Conservation (phyloP, 352 stramenopile genomes). For the Pythium phragmiticola region DNA sequence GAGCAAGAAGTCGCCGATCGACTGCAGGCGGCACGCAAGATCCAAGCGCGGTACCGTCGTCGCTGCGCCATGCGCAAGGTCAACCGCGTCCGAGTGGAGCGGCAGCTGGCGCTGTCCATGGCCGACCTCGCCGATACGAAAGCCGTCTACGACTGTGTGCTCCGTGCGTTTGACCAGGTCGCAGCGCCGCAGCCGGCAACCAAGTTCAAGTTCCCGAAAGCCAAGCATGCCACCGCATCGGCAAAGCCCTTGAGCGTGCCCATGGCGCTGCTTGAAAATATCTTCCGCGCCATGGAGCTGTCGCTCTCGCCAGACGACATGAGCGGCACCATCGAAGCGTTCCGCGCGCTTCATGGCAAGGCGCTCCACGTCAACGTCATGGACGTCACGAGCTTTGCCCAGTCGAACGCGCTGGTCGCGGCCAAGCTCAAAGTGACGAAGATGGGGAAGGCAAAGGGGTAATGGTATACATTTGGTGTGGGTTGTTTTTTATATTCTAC, state of each 20-base stretch:
- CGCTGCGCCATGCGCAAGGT: constrained; percentile 51
- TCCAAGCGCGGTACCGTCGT: constrained; percentile 66
- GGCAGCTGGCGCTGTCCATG: constrained; percentile 45
- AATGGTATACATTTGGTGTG: constrained; percentile 27
- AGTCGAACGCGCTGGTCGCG: constrained; percentile 34
- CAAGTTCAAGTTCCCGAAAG: constrained; percentile 26
- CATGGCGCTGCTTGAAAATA: constrained; percentile 36
- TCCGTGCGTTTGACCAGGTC: constrained; percentile 40
- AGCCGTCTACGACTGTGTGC: constrained; percentile 45
- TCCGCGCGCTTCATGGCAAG: constrained; percentile 38
- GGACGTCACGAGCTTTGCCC: constrained; percentile 55
- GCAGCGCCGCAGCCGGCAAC: background rate
- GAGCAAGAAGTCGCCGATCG: constrained; percentile 28
- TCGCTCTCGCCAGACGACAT: constrained; percentile 35
- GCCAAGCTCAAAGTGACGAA: constrained; percentile 13
- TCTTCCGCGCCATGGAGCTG: constrained; percentile 43
- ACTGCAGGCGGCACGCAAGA: constrained; percentile 45
- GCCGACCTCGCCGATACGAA: constrained; percentile 49
- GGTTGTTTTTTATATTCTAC: constrained; percentile 23
- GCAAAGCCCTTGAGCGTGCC: constrained; percentile 40
- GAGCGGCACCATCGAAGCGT: constrained; percentile 28
- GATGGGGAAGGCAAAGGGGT: background rate
- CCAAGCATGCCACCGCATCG: constrained; percentile 16
- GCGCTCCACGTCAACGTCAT: constrained; percentile 58
- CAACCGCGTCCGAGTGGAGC: constrained; percentile 44